Base-by-base conservation (phyloP, 2,329 filamentous ascomycete species). In the Rhinocladiella mackenziei region DNA sequence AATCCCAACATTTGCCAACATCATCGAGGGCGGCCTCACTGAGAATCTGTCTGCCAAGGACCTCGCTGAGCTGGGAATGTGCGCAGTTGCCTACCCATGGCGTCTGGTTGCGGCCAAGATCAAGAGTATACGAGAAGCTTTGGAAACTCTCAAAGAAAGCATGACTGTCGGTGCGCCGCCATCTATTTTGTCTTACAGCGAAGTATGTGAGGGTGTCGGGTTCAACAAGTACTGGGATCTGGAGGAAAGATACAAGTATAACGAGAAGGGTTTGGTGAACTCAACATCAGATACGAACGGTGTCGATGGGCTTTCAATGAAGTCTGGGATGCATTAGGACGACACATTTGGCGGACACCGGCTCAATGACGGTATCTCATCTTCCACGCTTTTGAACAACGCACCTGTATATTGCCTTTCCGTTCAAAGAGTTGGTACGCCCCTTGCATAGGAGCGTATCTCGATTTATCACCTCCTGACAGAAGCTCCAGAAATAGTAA, bases 191-290 rank as follows among this genome's bases (percentile, higher is more conserved):
- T 63, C 63, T 0, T 72, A 70, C 41, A 56, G 56, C 0, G 67
- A 74, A 34, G 68, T 74, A 0, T 71, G 67, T 26, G 64, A 69
- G 8, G 67, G 67, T 0, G 69, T 73, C 14, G 70, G 71, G 0
- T 73, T 73, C 40, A 65, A 66, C 33, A 64, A 68, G 20, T 70
- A 71, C 43, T 70, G 63, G 60, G 62, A 39, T 1, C 5, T 15
- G 4, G 39, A 44, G 11, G 38, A 40, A 22, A 15, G 34, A 14
- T 48, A 48, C 38, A 28, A 39, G 15, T 37, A 26, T n/a, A 26
- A 8, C 23, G 23, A 26, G n/a, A 26, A 26, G 8, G 23, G n/a
- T n/a, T 26, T 26, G 23, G 23, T 26, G 23, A 26, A 26, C 23
- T n/a, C 8, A n/a, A 26, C 23, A 8, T 8, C 8, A n/a, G 8